These are phyloP conservation scores for Astrocystis sublimbata DNA, from an alignment of 495 filamentous ascomycete genomes.

Conservation along the genomic window DNA sequence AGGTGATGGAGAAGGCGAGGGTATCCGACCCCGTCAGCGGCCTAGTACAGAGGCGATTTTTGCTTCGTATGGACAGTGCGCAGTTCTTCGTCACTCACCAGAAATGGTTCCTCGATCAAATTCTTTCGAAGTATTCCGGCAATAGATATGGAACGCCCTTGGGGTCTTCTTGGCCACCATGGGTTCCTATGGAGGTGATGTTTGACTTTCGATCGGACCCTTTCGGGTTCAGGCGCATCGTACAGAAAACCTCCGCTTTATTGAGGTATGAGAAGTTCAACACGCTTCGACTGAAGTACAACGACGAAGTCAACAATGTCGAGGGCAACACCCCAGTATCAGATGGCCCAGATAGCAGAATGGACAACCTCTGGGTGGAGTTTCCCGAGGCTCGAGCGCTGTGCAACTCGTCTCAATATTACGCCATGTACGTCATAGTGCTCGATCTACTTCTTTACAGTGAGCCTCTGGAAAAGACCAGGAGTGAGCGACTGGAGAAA, in stretches of 20 bases:
- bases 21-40: slow-evolving; percentile 91
- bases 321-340: slow-evolving; percentile 41
- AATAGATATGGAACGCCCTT: slow-evolving; percentile 86
- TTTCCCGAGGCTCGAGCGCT: slow-evolving; percentile 90
- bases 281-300: slow-evolving; percentile 94
- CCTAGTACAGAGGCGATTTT: slow-evolving; percentile 89
- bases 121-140: slow-evolving; percentile 89
- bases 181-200: slow-evolving; percentile 97
- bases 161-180: slow-evolving; percentile 91
- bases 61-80: slow-evolving; percentile 90
- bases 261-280: slow-evolving; percentile 98
- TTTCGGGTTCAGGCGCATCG: slow-evolving; percentile 92
- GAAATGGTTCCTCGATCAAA: slow-evolving; percentile 75
- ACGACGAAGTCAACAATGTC: slow-evolving; percentile 81
- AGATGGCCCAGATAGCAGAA: slow-evolving; percentile 70
- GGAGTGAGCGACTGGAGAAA: slow-evolving; percentile 90
- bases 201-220: slow-evolving; percentile 91
- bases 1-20: slow-evolving; percentile 95
- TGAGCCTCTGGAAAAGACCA: slow-evolving; percentile 92
- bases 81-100: slow-evolving; percentile 97
- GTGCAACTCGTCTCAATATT: slow-evolving; percentile 95
- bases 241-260: slow-evolving; percentile 91
- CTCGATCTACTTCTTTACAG: slow-evolving; percentile 92
- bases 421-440: slow-evolving; percentile 95
- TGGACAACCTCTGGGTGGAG: slow-evolving; percentile 95